Conservation (phyloP, 1,139 yeast species). For the Hyphopichia khmerensis region DNA sequence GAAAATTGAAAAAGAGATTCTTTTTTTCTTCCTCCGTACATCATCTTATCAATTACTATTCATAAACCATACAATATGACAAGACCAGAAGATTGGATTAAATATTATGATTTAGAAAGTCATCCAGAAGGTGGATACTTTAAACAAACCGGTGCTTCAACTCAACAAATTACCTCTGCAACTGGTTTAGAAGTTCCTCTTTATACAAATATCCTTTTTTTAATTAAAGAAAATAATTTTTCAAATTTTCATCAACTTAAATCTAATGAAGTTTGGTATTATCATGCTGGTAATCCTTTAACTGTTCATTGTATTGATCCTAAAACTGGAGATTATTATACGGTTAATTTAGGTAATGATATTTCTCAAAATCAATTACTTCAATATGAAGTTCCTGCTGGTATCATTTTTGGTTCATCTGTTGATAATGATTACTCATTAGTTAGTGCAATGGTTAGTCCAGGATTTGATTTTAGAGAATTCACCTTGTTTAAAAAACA, state of each 20-base stretch:
- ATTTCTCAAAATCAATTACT: slow-evolving; percentile 13
- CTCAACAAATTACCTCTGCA: slow-evolving; percentile 12
- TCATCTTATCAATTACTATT: too few species aligned
- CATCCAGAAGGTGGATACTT: slow-evolving; percentile 21
- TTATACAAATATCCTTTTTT: slow-evolving; percentile 17
- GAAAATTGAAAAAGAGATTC: too few species aligned
- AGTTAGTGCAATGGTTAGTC: slow-evolving; percentile 19
- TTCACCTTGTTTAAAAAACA: slow-evolving; percentile 13
- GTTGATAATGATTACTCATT: slow-evolving; percentile 15
- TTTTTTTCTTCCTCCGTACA: too few species aligned
- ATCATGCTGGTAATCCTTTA: slow-evolving; percentile 16
- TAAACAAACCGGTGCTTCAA: slow-evolving; percentile 11
- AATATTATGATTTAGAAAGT: slow-evolving; percentile 10
- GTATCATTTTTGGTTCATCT: slow-evolving; percentile 17
- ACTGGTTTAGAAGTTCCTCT: slow-evolving; percentile 17
- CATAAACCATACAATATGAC: slow-evolving; percentile 8
- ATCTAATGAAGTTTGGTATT: slow-evolving; percentile 21
- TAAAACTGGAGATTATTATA: slow-evolving; percentile 12
- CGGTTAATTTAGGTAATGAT: slow-evolving; percentile 13
- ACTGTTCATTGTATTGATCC: slow-evolving; percentile 17
- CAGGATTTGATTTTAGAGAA: slow-evolving; percentile 18
- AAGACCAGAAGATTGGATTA: slow-evolving; percentile 13
- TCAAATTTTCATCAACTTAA: slow-evolving; percentile 17
- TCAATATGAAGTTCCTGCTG: slow-evolving; percentile 17
- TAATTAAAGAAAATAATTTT: slow-evolving; percentile 15